Base-by-base conservation (phyloP, 2,329 filamentous ascomycete genomes). In the Colletotrichum truncatum region DNA sequence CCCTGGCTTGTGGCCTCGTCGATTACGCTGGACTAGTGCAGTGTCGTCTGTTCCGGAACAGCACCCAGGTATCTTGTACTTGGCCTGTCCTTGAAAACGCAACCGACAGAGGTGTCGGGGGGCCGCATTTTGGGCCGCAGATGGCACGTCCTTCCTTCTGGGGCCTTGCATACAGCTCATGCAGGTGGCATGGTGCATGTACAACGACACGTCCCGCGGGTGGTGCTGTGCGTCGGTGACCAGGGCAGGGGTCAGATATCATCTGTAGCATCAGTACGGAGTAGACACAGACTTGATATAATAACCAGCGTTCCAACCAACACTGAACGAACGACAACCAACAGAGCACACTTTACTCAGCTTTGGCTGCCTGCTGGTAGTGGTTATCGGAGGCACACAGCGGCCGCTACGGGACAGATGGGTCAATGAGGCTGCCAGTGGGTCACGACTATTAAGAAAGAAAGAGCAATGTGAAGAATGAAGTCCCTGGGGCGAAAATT, bases 121-220 rank as follows among this genome's bases (percentile, higher is more conserved):
- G 62, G 62, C 62, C 56, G 62, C 62, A 60, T 34, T 26, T 65
- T 65, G 57, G 62, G 62, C 56, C 56, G 62, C 62, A 61, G 48
- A 55, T 65, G 56, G 62, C 62, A 61, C 49, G 53, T 48, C 61
- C 32, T 65, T 61, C 41, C 34, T 52, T 61, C 56, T 55, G 49
- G 62, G 62, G 56, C 62, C 62, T 65, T 65, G 56, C 62, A 65
- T 65, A 65, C 39, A 61, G 48, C 62, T 61, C 56, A 38, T 65
- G 62, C 62, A 65, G 56, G 48, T 28, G 48, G 48, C 56, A 61
- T 28, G 62, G 62, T 61, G 62, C 62, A 64, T 64, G 48, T 38
- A 53, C 55, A 49, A 64, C 39, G 56, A 64, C 62, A 61, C 55
- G 62, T 64, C 48, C 61, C 62, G 62, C 56, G 56, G 48, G 61